Base-by-base conservation (phyloP, 441 rosid species). In the Macaranga tanarius region DNA sequence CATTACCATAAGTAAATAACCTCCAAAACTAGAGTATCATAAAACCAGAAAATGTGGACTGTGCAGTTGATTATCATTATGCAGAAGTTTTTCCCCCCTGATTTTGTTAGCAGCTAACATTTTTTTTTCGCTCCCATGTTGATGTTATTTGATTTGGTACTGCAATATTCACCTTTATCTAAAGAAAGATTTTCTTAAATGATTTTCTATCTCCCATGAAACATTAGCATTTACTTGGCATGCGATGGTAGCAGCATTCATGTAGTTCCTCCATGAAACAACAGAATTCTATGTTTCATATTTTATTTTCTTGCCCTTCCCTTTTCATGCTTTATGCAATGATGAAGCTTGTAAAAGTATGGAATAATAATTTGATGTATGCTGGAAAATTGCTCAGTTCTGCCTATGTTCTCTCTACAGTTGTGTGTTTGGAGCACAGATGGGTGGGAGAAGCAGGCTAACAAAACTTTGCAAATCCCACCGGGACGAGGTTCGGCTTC, bases 401-500 rank as follows among this genome's bases (percentile, higher is more conserved):
- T 73, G 69, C 42, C 16, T 17, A 23, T 56, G 20, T 42, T 69
- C 31, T 58, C 23, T 20, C 60, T 64, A 51, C 82, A 91, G 97
- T 74, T 91, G 66, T 88, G 92, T 75, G 90, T 91, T 62, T 91
- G 97, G 97, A 88, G 74, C 80, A 86, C 86, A 25, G 99, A 91
- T 77, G 96, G 87, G 64, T 95, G 99, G 99, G 98, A 86, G 84
- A 92, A 84, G 84, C 99, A 90, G 85, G 74, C 89, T 11, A 86
- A 85, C 74, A 90, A 86, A 75, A 81, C 81, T 81, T 82, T 95
- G 85, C 86, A 83, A 72, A 75, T 79, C 79, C 92, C 92, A 20
- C 8, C 65, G 54, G 94, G 91, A 59, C 79, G 88, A 68, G 67
- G 75, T 6, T 76, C 84, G 57, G 62, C 91, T 74, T 78, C 91